Base-by-base conservation (phyloP, 768 basidiomycete genomes). In the Boletus eberwhitei region DNA sequence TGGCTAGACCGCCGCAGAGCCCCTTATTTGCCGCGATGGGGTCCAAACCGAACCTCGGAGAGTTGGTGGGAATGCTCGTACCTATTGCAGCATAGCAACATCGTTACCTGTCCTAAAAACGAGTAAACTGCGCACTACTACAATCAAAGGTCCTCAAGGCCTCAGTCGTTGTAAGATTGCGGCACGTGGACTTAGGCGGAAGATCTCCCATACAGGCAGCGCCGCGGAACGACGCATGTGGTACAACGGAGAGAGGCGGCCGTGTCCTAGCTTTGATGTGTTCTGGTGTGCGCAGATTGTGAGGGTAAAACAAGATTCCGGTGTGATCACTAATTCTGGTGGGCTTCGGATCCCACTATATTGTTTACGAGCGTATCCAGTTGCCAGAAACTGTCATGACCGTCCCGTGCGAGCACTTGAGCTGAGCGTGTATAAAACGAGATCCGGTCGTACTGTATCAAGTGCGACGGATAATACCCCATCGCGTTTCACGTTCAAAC, bases 341-440 rank as follows among this genome's bases (percentile, higher is more conserved):
- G 29, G 17, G 7, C 29, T n/a, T 31, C 16, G 43, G n/a, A 14
- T 32, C 14, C 29, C 13, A 31, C 44, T 19, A 2, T 32, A 19
- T 32, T 24, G 8, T 29, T 38, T 11, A 14, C 14, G 13, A 21
- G 19, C 47, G 24, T 14, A 38, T 22, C 19, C 26, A 39, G 40
- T 42, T 7, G 16, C 8, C 32, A 14, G 34, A 34, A 48, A 36
- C 34, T 36, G 34, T 13, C 47, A 24, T 47, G 21, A 48, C 16
- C n/a, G 7, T 36, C 35, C 24, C 22, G n/a, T 48, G 36, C 31
- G 42, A 44, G 26, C 36, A 22, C 2, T n/a, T n/a, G 9, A 11
- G n/a, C 17, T 3, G 13, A 24, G 34, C 19, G 47, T 59, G 34
- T 34, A 52, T 59, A 49, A 59, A 53, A 43, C 12, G 17, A 37